Percentiles rank a stretch among this genome's conserved stretches.
Conservation (phyloP, 805 yeast species). For the Starmerella vitae region DNA sequence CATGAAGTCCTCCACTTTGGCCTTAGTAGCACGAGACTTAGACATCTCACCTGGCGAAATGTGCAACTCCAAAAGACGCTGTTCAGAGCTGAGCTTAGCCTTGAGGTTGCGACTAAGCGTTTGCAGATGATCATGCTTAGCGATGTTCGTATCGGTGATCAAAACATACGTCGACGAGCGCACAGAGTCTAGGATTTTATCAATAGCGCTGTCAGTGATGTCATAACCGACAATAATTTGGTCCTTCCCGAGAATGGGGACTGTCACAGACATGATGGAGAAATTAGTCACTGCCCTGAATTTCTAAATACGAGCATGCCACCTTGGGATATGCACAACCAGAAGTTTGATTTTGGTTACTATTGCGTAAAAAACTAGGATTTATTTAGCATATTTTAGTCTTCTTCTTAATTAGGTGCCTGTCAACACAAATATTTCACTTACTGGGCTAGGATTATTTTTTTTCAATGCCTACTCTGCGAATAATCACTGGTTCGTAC, state of each 20-base stretch:
- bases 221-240: conserved; percentile 83
- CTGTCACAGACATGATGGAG: conserved; percentile 21
- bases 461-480: conserved; percentile 27
- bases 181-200: conserved; percentile 45
- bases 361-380: too few species aligned
- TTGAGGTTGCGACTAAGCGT: conserved; percentile 33
- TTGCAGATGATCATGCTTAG: conserved; percentile 30
- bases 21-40: conserved; percentile 80
- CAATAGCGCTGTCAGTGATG: conserved; percentile 58
- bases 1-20: conserved; percentile 80
- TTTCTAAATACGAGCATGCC: too few species aligned
- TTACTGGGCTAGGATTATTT: background rate
- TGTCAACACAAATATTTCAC: background rate
- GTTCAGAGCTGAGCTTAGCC: conserved; percentile 4
- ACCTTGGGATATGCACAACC: too few species aligned
- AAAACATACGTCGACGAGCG: conserved; percentile 86
- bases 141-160: conserved; percentile 72
- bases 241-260: conserved; percentile 67
- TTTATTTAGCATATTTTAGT: too few species aligned
- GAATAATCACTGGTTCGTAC: conserved; percentile 88
- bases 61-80: conserved; percentile 53
- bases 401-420: background rate
- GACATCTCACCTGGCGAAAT: conserved; percentile 90
- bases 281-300: too few species aligned
- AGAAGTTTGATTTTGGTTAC: too few species aligned